Base-by-base conservation (phyloP, 352 stramenopile genomes). In the Achlya hypogyna region DNA sequence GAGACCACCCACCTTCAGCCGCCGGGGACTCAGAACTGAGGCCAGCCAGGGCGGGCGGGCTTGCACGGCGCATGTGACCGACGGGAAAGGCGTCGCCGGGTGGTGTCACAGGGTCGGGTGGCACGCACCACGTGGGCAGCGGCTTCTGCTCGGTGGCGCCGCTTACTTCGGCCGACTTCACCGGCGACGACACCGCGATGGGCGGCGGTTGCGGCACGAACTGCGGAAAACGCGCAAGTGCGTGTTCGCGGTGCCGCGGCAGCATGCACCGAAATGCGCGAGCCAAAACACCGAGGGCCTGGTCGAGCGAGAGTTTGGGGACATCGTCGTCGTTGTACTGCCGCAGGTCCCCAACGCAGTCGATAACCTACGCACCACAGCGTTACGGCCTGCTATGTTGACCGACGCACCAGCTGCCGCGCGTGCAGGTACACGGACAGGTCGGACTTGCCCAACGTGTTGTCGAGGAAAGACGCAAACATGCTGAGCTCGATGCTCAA, bases 391-490 rank as follows among this genome's bases (percentile, higher is more conserved):
- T 45, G 6, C 1, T 9, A 18, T 45, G 2, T 27, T 51, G 32
- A 4, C 14, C 8, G 5, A 14, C 38, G 31, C 28, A 67, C 60
- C 28, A 67, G 42, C 23, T 60, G 60, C 16, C 51, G 51, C 1
- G 60, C 45, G 28, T 67, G 51, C 5, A 67, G 23, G 45, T 59
- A 67, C 22, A 67, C 28, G 8, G 60, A 67, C n/a, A 67, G 23
- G 51, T 67, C 60, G 23, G 47, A 67, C 38, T 67, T 67, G 34
- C 60, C 60, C 20, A 43, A 67, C 10, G 28, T 45, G 10, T 45
- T 5, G 14, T 18, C 10, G 20, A 67, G 20, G 31, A 67, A 67
- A n/a, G 42, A 49, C 6, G 23, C 47, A 28, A 67, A 67, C 2
- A 59, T 29, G 1, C 20, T 28, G 35, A 67, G n/a, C 59, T 67